Conservation (phyloP, 331 rosid genomes). For the Pyracantha coccinea region DNA sequence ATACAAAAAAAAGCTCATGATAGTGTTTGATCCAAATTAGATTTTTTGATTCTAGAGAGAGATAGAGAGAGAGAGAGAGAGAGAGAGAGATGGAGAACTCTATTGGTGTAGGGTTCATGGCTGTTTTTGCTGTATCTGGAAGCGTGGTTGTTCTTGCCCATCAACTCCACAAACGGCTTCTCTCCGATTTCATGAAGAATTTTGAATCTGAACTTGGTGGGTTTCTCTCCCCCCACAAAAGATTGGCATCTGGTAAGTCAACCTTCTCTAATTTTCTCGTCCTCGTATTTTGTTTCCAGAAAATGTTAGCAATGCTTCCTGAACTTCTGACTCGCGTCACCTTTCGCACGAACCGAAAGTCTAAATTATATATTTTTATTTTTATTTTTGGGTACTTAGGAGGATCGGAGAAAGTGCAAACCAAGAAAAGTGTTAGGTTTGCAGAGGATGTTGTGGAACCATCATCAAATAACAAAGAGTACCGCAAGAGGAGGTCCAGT, state of each 20-base stretch:
- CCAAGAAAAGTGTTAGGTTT: constrained; percentile 60
- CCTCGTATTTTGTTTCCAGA: neutral
- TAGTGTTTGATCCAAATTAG: constrained; percentile 9
- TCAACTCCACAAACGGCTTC: constrained; percentile 63
- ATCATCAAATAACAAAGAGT: constrained; percentile 26
- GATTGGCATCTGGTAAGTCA: neutral
- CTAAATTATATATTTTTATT: neutral
- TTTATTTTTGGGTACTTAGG: neutral
- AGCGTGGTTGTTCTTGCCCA: constrained; percentile 59
- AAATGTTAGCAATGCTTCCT: neutral
- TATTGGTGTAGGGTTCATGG: constrained; percentile 57
- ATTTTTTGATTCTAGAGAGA: neutral
- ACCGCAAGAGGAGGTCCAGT: constrained; percentile 6
- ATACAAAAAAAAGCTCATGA: neutral
- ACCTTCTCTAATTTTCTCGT: no score
- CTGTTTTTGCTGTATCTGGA: constrained; percentile 73
- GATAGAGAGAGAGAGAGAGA: neutral
- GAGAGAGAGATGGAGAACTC: constrained; percentile 41
- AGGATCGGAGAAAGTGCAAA: constrained; percentile 21
- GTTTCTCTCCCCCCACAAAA: neutral
- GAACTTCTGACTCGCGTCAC: neutral
- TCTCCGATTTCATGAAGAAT: constrained; percentile 65
- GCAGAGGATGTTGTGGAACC: constrained; percentile 42
- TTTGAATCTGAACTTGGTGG: constrained; percentile 42
- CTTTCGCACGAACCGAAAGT: neutral